Base-by-base conservation (phyloP, 140 eudicot genomes). In the Senecio squalidus region DNA sequence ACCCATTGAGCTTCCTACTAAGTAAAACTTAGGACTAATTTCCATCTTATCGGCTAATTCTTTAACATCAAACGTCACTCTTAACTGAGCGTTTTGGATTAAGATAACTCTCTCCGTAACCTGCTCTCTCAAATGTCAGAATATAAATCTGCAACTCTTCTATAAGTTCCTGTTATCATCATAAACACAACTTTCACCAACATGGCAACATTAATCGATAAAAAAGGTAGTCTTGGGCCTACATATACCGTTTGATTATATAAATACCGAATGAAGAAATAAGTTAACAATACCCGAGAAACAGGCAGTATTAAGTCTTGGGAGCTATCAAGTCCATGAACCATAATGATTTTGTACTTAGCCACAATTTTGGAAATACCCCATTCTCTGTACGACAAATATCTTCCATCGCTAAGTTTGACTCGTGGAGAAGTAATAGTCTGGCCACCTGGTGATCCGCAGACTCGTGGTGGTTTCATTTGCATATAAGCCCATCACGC, bases 31-130 rank as follows among this genome's bases (percentile, higher is more conserved):
- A 34, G 86, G 64, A 26, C 95, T 86, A 6, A 85, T 48, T 26
- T 76, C 54, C 73, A 82, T 39, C 61, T 67, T 74, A 61, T 85
- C 95, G 7, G 90, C 90, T 25, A 85, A 71, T 73, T 82, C 86
- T 47, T 82, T 69, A 66, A 85, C 72, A 50, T 85, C 95, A 53
- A 73, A 66, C 90, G 26, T 82, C 90, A 61, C 86, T 82, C 66
- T 82, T 82, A 30, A 85, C 84, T 1, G 90, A 33, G 20, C 90
- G 83, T 4, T 47, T 62, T 26, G 95, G 86, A 65, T 76, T 30
- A 23, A 90, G 90, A 66, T 82, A 84, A 36, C 95, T 85, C 56
- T 85, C 95, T 64, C 95, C 90, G 52, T 85, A 82, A 33, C 95
- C 95, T 11, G 86, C 84, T 34, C 95, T 76, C 67, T 85, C 95